phyloP scores from a whole-genome alignment of 352 stramenopile genomes.

The Phytophthora sp. region DNA sequence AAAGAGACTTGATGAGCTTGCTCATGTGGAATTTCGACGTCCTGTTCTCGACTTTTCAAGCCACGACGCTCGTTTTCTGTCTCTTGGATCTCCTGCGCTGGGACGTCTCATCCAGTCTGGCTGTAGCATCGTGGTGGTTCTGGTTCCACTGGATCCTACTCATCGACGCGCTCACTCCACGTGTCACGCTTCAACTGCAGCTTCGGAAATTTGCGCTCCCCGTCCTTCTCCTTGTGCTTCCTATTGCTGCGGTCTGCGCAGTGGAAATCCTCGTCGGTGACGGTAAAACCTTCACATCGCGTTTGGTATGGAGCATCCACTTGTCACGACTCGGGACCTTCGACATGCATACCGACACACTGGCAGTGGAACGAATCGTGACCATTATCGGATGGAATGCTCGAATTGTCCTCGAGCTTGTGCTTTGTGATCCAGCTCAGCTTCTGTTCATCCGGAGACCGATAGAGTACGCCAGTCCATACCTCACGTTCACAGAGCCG shows the following conservation, averaged over 20 bases:
- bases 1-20: conserved; percentile 27
- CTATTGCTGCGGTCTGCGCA: conserved; percentile 4
- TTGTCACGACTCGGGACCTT: conserved; percentile 11
- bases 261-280: conserved; percentile 13
- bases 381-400: conserved; percentile 36
- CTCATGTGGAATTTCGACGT: conserved; percentile 35
- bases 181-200: conserved; percentile 9
- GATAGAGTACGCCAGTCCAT: conserved; percentile 32
- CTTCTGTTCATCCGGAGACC: conserved; percentile 33
- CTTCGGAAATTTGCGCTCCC: conserved; percentile 17
- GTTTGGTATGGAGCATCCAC: conserved; percentile 12
- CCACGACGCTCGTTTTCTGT: conserved; percentile 22
- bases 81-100: conserved; percentile 45
- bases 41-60: conserved; percentile 33
- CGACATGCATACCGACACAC: conserved; percentile 6
- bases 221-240: conserved; percentile 16
- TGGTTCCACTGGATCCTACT: conserved; percentile 59
- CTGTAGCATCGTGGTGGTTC: conserved; percentile 46
- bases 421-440: conserved; percentile 15
- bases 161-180: conserved; percentile 56
- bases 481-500: conserved; percentile 24
- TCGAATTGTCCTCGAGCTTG: conserved; percentile 25
- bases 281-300: conserved; percentile 19
- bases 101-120: conserved; percentile 38
- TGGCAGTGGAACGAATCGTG: conserved; percentile 29